Evolutionary conservation across 1,284 basidiomycete species (phyloP).

Genomic region (Rhizopogon parksii): DNA sequence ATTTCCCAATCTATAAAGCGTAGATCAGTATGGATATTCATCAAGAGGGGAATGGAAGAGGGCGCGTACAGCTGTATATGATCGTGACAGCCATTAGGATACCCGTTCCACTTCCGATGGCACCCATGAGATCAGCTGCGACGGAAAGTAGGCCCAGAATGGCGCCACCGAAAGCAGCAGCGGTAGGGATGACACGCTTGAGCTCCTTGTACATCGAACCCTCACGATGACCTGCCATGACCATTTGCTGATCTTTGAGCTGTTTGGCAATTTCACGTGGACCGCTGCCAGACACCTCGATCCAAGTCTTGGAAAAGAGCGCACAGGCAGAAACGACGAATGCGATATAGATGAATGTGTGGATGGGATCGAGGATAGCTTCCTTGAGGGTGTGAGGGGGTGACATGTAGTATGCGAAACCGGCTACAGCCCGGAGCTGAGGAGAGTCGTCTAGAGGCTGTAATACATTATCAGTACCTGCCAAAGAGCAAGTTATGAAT

Average conservation of each 20-base stretch:
- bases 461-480: neutral
- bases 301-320: constrained; percentile 99
- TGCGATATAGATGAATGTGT: constrained; percentile 85
- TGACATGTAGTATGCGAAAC: constrained; percentile 97
- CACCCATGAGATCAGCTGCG: constrained; percentile 92
- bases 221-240: constrained; percentile 96
- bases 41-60: neutral
- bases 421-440: constrained; percentile 88
- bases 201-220: constrained; percentile 99
- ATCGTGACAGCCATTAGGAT: constrained; percentile 97
- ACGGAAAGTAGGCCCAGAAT: constrained; percentile 93
- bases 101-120: constrained; percentile 94
- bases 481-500: neutral
- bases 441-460: constrained; percentile 89
- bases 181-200: constrained; percentile 95
- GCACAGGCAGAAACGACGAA: constrained; percentile 96
- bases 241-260: constrained; percentile 98
- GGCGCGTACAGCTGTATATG: constrained; percentile 74
- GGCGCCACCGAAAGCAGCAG: constrained; percentile 94
- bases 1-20: constrained; percentile 23
- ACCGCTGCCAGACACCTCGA: constrained; percentile 94
- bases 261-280: constrained; percentile 97
- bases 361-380: constrained; percentile 87
- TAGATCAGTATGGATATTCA: neutral
- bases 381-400: constrained; percentile 88